Evolutionary conservation across 257 asterid species (phyloP), one percentile per base, ranked within the genome.

Genomic region (Penstemon barbatus): DNA sequence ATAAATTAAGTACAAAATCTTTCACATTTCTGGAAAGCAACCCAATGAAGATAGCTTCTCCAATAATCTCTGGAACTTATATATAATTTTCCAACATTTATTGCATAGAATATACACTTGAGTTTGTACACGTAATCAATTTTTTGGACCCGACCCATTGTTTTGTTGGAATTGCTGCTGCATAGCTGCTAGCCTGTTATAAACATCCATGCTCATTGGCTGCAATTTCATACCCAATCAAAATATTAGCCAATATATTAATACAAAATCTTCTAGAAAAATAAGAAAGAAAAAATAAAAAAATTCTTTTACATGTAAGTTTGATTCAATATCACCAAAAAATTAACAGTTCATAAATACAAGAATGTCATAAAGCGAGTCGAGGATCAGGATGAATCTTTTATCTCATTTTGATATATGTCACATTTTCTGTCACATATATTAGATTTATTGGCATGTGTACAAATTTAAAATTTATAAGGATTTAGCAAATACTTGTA

Each of bases 161-260:
- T 57, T 71, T 76, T 79, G 94, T 71, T 82, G 95, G 56, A 87
- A 79, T 66, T 86, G 98, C 43, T 83, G 96, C 69, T 80, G 86
- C 86, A 89, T 36, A 50, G 88, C 81, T 38, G 95, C 90, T 75
- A 92, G 70, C 79, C 88, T 81, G 57, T 81, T 75, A 61, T 78
- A 86, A 11, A 82, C 88, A 64, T 89, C 97, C 74, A 87, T 66
- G 7, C 78, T 71, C 85, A 80, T 80, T 5, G 96, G 89, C 92
- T 86, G 92, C 84, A 67, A 71, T 9, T 8, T 37, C 6, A 62
- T n/a, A 19, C 36, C 36, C 50, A 37, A 54, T 38, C 19, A 46
- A 48, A 7, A 13, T 18, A 7, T 53, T 1, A 61, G 40, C 11
- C 44, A 70, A 50, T 15, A 46, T 45, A 1, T 56, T 9, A 43